phyloP scores from a whole-genome alignment of 1,139 yeast species.

The Fermentozyma sake region DNA sequence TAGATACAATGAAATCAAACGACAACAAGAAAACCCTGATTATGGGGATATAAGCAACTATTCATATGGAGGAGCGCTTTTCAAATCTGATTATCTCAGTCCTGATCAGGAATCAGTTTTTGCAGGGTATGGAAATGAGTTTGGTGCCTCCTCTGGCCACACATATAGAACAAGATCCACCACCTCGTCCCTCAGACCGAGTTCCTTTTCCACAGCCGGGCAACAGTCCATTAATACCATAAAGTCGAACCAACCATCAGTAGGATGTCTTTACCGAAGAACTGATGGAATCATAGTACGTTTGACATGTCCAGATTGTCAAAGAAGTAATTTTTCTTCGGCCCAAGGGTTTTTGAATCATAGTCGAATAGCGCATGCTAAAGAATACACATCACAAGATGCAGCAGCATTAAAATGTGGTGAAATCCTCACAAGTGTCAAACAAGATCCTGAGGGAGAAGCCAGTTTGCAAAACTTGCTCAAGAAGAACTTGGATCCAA shows the following conservation, averaged over 20 bases:
- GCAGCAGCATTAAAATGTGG: conserved; percentile 74
- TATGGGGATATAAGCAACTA: conserved; percentile 5
- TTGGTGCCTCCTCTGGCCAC: conserved; percentile 13
- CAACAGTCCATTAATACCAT: conserved; percentile 5
- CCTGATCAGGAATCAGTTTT: conserved; percentile 5
- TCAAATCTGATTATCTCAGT: conserved; percentile 9
- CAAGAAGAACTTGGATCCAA: conserved; percentile 38
- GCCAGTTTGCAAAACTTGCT: conserved; percentile 40
- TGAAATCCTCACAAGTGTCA: conserved; percentile 48
- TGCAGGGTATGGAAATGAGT: conserved; percentile 2
- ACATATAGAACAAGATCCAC: conserved; percentile 48
- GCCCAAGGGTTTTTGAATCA: conserved; percentile 82
- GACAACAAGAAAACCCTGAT: conserved; percentile 3
- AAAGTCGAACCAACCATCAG: conserved; percentile 1
- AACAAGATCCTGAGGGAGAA: conserved; percentile 58
- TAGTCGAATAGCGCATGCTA: conserved; percentile 68
- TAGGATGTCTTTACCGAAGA: conserved; percentile 63
- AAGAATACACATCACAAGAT: conserved; percentile 69
- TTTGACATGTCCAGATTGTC: conserved; percentile 65
- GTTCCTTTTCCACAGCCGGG: conserved; percentile 9
- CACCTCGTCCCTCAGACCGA: conserved; percentile 46
- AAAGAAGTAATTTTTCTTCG: conserved; percentile 64
- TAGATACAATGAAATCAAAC: conserved; percentile 25
- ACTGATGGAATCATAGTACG: conserved; percentile 70
- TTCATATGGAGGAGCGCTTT: conserved; percentile 8